Base-by-base conservation (phyloP, 1,284 basidiomycete genomes). In the Cutaneotrichosporon spelunceum region DNA sequence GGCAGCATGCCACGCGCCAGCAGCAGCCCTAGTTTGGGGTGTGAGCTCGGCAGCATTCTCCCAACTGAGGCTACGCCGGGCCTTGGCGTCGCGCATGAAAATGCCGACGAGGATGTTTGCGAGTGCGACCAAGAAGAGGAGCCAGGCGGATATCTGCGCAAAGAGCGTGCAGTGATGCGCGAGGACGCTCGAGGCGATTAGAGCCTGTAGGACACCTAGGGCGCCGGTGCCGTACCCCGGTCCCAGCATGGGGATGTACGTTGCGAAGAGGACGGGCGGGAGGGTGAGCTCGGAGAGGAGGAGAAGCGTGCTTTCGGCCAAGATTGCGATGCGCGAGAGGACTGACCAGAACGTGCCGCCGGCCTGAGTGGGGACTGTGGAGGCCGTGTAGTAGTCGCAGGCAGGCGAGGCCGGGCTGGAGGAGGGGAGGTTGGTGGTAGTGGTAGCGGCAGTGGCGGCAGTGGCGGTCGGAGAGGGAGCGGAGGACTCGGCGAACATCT, bases 341-440 rank as follows among this genome's bases (percentile, higher is more conserved):
- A 93, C 86, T 1, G 89, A 87, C 88, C 90, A 93, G 78, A 93
- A 92, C 1, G 85, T 85, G 19, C 91, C 91, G 3, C 88, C 91
- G 52, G 89, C 82, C 77, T 94, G 90, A 72, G 91, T 89, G 0
- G 91, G 90, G 4, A 93, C 88, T 2, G 89, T 67, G 6, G 62
- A 82, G 66, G 77, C 90, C 85, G 84, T 83, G 72, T 91, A 85
- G 73, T 92, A 92, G 69, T 90, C 87, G 67, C 85, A 85, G 24
- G 54, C n/a, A n/a, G n/a, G n/a, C n/a, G n/a, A n/a, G n/a, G n/a
- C n/a, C n/a, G n/a, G n/a, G n/a, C n/a, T 63, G 9, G 72, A 67
- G 11, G 66, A 7, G 45, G 19, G 27, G 34, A n/a, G 6, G 62
- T 50, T 58, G 26, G 49, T 30, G 23, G 48, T 26, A 24, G 30